Evolutionary conservation across 2,329 filamentous ascomycete species (phyloP).

Genomic region (Fusarium falciforme): DNA sequence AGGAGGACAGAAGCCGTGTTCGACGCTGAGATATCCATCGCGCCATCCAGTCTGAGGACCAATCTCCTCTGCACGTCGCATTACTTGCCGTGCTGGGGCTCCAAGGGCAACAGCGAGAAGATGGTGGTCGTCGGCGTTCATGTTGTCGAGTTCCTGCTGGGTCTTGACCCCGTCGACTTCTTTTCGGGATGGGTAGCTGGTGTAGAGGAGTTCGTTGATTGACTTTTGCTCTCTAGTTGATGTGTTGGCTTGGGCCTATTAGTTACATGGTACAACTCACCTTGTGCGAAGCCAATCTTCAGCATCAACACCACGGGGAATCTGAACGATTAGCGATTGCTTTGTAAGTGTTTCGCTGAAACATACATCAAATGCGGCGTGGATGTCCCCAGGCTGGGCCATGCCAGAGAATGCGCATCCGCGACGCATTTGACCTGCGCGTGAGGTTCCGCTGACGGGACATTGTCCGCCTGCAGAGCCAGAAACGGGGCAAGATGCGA

Average conservation of each 20-base stretch:
- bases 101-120: constrained; percentile 64
- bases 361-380: constrained; percentile 38
- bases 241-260: neutral
- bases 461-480: constrained; percentile 44
- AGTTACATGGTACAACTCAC: neutral
- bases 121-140: constrained; percentile 61
- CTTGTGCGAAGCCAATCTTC: constrained; percentile 59
- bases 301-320: constrained; percentile 57
- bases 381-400: constrained; percentile 31
- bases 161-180: constrained; percentile 52
- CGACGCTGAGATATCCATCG: constrained; percentile 52
- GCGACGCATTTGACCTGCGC: constrained; percentile 13
- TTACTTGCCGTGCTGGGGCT: constrained; percentile 65
- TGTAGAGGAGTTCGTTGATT: constrained; percentile 62
- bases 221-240: constrained; percentile 54
- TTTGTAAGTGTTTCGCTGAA: accelerated
- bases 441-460: constrained; percentile 19
- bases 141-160: constrained; percentile 57
- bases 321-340: constrained; percentile 43
- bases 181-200: constrained; percentile 54
- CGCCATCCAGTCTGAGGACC: constrained; percentile 63
- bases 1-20: constrained; percentile 63
- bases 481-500: constrained; percentile 48
- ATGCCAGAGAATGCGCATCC: constrained; percentile 34
- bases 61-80: constrained; percentile 64